Evolutionary conservation across 2,329 filamentous ascomycete genomes (phyloP), one percentile per base, ranked within the genome.

Genomic region (Monosporascus sp.): DNA sequence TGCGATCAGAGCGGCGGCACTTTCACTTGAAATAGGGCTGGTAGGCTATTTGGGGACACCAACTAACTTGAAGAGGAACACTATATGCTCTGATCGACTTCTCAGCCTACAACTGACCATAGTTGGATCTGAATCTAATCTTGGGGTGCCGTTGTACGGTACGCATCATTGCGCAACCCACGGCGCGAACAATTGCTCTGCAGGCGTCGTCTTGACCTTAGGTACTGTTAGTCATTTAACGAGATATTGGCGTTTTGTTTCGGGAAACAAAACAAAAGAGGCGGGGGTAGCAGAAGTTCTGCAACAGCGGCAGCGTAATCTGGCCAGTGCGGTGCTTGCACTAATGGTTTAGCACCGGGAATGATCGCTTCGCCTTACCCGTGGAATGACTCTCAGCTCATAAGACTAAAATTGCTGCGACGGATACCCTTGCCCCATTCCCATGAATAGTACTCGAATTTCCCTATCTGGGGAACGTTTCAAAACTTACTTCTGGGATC

Each of bases 11-110:
- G 58, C 56, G 53, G 51, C 22, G 34, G 15, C 46, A 44, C 27
- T 51, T 44, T 44, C 38, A 31, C 27, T 31, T 15, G 8, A 4
- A 54, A 47, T 59, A 59, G 57, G 57, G 57, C 57, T 59, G 57
- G 52, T 59, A 59, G 53, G 49, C 54, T 58, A 58, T 52, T 53
- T 42, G 41, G 15, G 38, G 42, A 49, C 31, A 47, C 50, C 46
- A n/a, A 47, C 49, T 56, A 47, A 44, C 53, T 42, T 46, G 22
- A 38, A 45, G 48, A 22, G 25, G 49, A 24, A 51, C 5, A 5
- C 31, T 34, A 5, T 11, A 34, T 34, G 5, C 31, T 5, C 14
- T 34, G 31, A 14, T 34, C 31, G 11, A 5, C 31, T 34, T 34
- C 11, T 14, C 4, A 14, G 31, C 4, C 31, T 14, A 34, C 5